Base-by-base conservation (phyloP, 306 rosid genomes). In the Sicyos edulis region DNA sequence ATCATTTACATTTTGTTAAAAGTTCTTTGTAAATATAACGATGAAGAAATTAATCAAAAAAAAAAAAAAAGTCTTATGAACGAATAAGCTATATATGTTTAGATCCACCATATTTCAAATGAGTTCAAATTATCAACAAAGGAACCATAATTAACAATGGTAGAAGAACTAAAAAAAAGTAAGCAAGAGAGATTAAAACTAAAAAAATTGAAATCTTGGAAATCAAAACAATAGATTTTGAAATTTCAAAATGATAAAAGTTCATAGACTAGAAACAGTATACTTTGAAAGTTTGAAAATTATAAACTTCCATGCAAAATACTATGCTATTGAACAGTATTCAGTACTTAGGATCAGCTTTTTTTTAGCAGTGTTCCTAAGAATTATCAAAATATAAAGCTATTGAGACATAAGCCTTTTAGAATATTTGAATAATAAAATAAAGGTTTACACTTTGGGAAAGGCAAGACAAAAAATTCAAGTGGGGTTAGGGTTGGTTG, bases 401-500 rank as follows among this genome's bases (percentile, higher is more conserved):
- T 32, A 32, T 52, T 15, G 55, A 16, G 61, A 55, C 29, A 54
- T 4, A 51, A 10, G 34, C 16, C 45, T 40, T 57, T 57, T 57
- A 17, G 22, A 14, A 32, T 29, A 29, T 10, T 37, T 12, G 42
- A 64, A 64, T 34, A 2, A 10, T 55, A 55, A 44, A 2, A 10
- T 55, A 55, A 44, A 44, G 70, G 7, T 3, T n/a, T 40, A 4
- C 40, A 44, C 51, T 32, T 40, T 40, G 52, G 74, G 7, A 15
- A 8, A 70, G 58, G 58, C 6, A 70, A 51, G 81, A 71, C 86
- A 79, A 65, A 50, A 80, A 80, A 77, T 72, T 77, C 68, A 78
- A 51, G 87, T 78, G 84, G 80, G 82, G 82, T 64, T 56, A 47
- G 76, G 70, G 40, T 60, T 66, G 80, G 82, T 80, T 75, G 72